Evolutionary conservation across 495 filamentous ascomycete species (phyloP).

Genomic region (Mycothermus thermophilus): DNA sequence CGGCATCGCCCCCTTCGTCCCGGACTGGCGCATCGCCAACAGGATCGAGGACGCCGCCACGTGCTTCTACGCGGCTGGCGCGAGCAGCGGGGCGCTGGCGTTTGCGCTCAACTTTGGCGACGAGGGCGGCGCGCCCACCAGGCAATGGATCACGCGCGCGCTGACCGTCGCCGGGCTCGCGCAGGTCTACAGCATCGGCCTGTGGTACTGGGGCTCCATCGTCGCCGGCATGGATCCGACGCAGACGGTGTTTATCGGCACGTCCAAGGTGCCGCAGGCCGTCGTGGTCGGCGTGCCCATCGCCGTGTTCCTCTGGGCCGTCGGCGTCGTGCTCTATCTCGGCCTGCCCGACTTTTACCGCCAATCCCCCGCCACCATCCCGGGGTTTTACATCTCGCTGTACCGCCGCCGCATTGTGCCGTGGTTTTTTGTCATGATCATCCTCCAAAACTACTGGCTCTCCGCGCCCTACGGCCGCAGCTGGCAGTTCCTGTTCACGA

Average conservation of each 20-base stretch:
- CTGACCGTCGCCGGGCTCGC: constrained; percentile 49
- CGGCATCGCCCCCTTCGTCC: constrained; percentile 45
- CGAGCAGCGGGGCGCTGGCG: constrained; percentile 45
- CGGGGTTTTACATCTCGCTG: constrained; percentile 43
- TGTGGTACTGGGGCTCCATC: constrained; percentile 52
- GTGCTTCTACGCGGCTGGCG: constrained; percentile 45
- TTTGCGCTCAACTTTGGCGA: constrained; percentile 57
- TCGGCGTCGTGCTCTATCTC: constrained; percentile 38
- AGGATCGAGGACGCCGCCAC: constrained; percentile 47
- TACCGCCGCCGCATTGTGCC: constrained; percentile 45
- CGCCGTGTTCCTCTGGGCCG: constrained; percentile 36
- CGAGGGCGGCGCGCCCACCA: constrained; percentile 46
- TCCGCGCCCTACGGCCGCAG: constrained; percentile 47
- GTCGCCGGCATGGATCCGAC: constrained; percentile 21
- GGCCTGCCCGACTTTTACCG: constrained; percentile 54
- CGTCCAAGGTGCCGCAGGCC: constrained; percentile 21
- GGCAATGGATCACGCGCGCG: constrained; percentile 51
- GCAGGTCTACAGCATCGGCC: constrained; percentile 47
- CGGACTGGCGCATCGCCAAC: constrained; percentile 23
- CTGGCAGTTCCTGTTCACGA: constrained; percentile 47
- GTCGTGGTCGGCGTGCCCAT: constrained; percentile 37
- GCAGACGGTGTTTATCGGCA: constrained; percentile 12
- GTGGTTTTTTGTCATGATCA: constrained; percentile 46
- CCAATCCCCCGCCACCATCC: constrained; percentile 52
- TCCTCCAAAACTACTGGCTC: constrained; percentile 57